These are phyloP conservation scores for Ophiostoma piceae DNA, from an alignment of 2,329 filamentous ascomycete species.

Conservation along the genomic window DNA sequence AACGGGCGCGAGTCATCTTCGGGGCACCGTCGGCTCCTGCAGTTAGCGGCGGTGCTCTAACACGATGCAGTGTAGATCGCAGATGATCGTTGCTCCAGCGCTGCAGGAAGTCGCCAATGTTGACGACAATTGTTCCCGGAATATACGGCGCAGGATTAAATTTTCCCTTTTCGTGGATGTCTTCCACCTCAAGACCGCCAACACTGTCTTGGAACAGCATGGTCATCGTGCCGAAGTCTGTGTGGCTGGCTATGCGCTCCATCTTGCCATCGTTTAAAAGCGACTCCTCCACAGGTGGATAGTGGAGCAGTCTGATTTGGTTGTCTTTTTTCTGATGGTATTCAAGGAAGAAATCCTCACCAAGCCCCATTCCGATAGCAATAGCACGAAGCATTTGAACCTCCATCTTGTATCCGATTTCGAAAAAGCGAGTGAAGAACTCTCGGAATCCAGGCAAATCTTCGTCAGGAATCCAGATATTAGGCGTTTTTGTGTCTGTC, in stretches of 20 bases:
- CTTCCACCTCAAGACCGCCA: conserved; percentile 43
- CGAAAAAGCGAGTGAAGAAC: conserved; percentile 34
- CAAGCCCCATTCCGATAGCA: conserved; percentile 34
- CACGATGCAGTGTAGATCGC: conserved; percentile 26
- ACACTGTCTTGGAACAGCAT: conserved; percentile 43
- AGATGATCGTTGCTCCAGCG: conserved; percentile 38
- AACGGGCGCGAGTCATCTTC: conserved; percentile 33
- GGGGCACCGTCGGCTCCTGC: background rate
- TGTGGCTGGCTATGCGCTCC: conserved; percentile 32
- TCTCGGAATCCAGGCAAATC: conserved; percentile 37
- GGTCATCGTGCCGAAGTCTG: conserved; percentile 40
- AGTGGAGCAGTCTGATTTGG: conserved; percentile 57
- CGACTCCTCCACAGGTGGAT: conserved; percentile 34
- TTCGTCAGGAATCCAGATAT: conserved; percentile 39
- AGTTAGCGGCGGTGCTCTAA: conserved; percentile 23
- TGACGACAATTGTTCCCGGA: conserved; percentile 36
- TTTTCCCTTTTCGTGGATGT: conserved; percentile 34
- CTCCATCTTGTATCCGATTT: conserved; percentile 31
- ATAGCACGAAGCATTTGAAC: conserved; percentile 33
- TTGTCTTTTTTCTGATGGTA: conserved; percentile 52
- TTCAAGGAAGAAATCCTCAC: conserved; percentile 29
- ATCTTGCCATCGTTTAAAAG: conserved; percentile 31
- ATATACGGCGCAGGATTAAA: conserved; percentile 37
- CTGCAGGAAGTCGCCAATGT: conserved; percentile 39
- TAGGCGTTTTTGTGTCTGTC: conserved; percentile 32